phyloP scores from a whole-genome alignment of 2,329 filamentous ascomycete genomes.

The Apiospora sp. region DNA sequence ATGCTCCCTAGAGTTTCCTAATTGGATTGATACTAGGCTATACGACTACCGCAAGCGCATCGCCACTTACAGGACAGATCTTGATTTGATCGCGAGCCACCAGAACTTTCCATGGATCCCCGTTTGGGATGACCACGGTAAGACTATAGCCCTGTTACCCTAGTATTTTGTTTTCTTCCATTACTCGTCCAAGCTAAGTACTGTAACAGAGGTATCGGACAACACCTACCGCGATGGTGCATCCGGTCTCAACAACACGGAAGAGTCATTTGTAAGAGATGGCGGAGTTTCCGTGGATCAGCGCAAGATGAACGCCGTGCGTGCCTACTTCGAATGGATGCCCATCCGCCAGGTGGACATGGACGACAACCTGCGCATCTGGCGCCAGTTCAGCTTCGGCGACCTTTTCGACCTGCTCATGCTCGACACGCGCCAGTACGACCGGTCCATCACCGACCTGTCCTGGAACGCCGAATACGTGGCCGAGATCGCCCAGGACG shows the following conservation, averaged over 20 bases:
- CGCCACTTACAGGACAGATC: constrained; percentile 68
- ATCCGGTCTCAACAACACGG: constrained; percentile 69
- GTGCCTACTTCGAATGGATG: constrained; percentile 74
- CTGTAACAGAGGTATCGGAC: constrained; percentile 61
- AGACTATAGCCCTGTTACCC: not conserved
- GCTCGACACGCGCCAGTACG: constrained; percentile 74
- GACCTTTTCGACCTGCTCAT: constrained; percentile 72
- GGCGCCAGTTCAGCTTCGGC: constrained; percentile 71
- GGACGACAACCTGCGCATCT: constrained; percentile 74
- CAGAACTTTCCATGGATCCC: constrained; percentile 68
- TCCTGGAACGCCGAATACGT: constrained; percentile 71
- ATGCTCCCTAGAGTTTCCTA: not conserved
- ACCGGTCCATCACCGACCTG: constrained; percentile 69
- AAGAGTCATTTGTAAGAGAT: constrained; percentile 68
- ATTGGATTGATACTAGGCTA: constrained; percentile 44
- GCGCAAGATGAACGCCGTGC: constrained; percentile 75
- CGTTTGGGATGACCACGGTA: constrained; percentile 68
- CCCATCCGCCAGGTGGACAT: constrained; percentile 66
- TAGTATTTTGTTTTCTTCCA: not conserved
- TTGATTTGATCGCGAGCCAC: constrained; percentile 64
- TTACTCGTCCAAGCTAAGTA: not conserved
- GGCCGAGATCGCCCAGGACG: constrained; percentile 60
- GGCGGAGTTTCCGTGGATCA: constrained; percentile 72
- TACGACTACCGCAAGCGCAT: constrained; percentile 67
- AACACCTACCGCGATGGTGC: constrained; percentile 71